Base-by-base conservation (phyloP, 768 basidiomycete species). In the Suillus subalutaceus region DNA sequence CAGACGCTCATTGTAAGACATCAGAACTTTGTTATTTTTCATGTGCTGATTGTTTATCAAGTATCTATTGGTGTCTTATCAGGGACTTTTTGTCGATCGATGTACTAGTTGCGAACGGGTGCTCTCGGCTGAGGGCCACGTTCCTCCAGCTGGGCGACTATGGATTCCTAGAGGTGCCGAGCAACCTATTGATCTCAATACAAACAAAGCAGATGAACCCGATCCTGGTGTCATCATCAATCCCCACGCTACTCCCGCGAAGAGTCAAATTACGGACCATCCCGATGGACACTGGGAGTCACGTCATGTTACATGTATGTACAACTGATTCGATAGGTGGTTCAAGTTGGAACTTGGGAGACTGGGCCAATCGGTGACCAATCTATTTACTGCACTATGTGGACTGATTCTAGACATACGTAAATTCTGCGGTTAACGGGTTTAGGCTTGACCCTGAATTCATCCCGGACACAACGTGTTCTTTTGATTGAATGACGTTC, bases 111-210 rank as follows among this genome's bases (percentile, higher is more conserved):
- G 92, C 71, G 79, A 84, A 58, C 86, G 91, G 20, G 88, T 93
- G 35, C 77, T 92, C 26, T 89, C 89, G 0, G 79, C 81, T 2
- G 90, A 93, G 69, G 88, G 88, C 0, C 90, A 92, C 72, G 80
- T 90, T 9, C 92, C 91, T 1, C 88, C 90, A 0, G 89, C 92
- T 4, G 88, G 86, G 38, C 83, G 90, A 53, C 71, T 84, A 35
- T 90, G 85, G 85, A 77, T 74, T 30, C 78, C 68, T 12, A 80
- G 48, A 69, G 67, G 32, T 10, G 20, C 30, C 44, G 53, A 30
- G n/a, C 44, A 40, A 23, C 20, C 10, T 18, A 23, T 30, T 30
- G 18, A 60, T n/a, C 35, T 18, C 1, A 30, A 53, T 48, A 10
- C 53, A 15, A 63, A 62, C 38, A 48, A 46, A 37, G 23, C 15